A percentile compares a stretch with the other conserved stretches of the same genome.
Evolutionary conservation across 2,329 filamentous ascomycete genomes (phyloP).

Genomic region (Colletotrichum eleusines): DNA sequence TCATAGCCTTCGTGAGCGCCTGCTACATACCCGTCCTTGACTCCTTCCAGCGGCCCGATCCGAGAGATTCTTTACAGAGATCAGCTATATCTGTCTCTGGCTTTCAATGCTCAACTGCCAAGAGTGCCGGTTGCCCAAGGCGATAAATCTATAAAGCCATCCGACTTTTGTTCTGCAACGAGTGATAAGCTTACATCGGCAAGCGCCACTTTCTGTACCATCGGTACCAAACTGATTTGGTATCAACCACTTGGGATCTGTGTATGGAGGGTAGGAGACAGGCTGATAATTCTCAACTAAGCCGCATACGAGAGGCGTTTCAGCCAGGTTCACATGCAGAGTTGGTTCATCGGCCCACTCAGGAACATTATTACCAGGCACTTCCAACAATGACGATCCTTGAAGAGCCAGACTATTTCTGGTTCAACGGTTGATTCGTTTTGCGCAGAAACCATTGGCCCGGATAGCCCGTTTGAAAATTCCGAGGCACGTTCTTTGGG

Average conservation of each 20-base stretch:
- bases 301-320: not conserved
- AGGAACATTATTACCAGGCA: not conserved
- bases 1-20: constrained; percentile 36
- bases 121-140: constrained; percentile 49
- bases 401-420: not conserved
- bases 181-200: constrained; percentile 47
- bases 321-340: not conserved
- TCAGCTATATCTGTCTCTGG: constrained; percentile 44
- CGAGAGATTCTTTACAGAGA: constrained; percentile 42
- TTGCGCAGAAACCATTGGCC: not conserved
- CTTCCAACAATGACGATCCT: not conserved
- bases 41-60: constrained; percentile 40
- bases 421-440: not conserved
- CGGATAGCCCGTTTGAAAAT: constrained; percentile 25
- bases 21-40: constrained; percentile 37
- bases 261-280: not conserved
- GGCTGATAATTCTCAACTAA: not conserved
- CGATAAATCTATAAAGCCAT: not conserved
- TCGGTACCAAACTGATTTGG: not conserved
- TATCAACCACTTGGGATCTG: too few relatives aligned
- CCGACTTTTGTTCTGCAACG: too few relatives aligned
- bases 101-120: constrained; percentile 49
- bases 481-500: not conserved
- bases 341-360: not conserved
- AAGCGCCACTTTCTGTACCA: constrained; percentile 54